Conservation (phyloP, 176 grass and related monocot species). For the Carex parvula region DNA sequence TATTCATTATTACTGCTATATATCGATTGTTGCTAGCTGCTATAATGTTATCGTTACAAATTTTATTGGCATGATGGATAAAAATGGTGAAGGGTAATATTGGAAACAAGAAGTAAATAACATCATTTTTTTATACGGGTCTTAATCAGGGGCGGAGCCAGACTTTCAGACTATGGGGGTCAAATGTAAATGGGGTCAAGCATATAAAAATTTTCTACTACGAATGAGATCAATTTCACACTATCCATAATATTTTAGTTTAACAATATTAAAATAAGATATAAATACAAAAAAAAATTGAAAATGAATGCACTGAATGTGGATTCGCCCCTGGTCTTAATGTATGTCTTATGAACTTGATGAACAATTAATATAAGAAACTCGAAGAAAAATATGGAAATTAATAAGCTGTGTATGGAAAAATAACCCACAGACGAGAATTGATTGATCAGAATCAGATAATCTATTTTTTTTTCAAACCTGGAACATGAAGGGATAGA, state of each 20-base stretch:
- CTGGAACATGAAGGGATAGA: conserved; percentile 48
- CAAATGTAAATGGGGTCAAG: no score
- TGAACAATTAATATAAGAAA: background rate
- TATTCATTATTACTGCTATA: background rate
- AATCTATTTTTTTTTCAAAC: background rate
- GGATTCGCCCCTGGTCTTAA: no score
- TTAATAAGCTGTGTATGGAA: background rate
- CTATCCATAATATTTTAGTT: no score
- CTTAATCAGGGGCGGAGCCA: no score
- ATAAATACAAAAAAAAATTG: no score
- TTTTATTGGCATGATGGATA: background rate
- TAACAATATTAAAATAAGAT: no score
- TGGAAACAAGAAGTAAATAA: background rate
- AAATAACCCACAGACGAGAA: background rate
- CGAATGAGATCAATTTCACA: no score
- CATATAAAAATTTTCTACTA: no score
- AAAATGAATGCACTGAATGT: no score
- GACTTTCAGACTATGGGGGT: no score
- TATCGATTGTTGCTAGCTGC: background rate
- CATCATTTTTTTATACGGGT: no score
- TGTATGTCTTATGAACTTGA: background rate
- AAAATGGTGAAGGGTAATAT: background rate
- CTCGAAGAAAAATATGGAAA: background rate
- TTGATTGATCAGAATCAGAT: background rate
- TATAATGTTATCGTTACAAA: background rate